Base-by-base conservation (phyloP, 345 rosid species). In the Rhizophora mangle region DNA sequence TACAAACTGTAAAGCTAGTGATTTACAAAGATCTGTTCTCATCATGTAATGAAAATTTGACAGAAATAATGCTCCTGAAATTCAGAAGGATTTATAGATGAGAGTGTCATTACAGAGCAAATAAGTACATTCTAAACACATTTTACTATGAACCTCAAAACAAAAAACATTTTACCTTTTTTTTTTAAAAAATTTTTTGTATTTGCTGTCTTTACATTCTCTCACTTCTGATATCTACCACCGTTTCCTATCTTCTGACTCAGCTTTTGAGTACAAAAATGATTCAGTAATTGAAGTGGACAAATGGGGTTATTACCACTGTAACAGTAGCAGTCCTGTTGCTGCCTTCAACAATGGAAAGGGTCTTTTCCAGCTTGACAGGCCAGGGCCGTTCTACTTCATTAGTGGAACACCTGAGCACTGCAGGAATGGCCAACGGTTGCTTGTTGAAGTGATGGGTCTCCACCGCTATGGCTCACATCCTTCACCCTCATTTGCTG, bases 251-350 rank as follows among this genome's bases (percentile, higher is more conserved):
- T n/a, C 51, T 22, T 46, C 8, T 68, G 75, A n/a, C 27, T 22
- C 72, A 90, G 92, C 74, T 5, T 92, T 92, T 64, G 85, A 73
- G 78, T 92, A 89, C 87, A 76, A 76, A 68, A 84, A 88, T 26
- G 96, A 89, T 69, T 92, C 97, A 2, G 92, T 88, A 18, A 62
- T 88, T 37, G 79, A 81, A 70, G 97, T 92, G 21, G 97, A 89
- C 72, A 88, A 89, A 82, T 82, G 84, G 84, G 86, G 89, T 0
- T 89, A 82, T 74, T 85, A 79, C 82, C 96, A 92, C 62, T 92
- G 97, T 83, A 84, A 83, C 74, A 32, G 69, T 3, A 85, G 81
- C 79, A 67, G 76, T 4, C 81, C 89, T 0, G 69, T 80, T 20
- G 51, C 69, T 6, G 79, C 76, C 22, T 85, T 82, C 77, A 76